A percentile compares a stretch with the other conserved stretches of the same genome.
Evolutionary conservation across 371 early-diverging fungal species (phyloP).

Genomic region (Coemansia sp.): DNA sequence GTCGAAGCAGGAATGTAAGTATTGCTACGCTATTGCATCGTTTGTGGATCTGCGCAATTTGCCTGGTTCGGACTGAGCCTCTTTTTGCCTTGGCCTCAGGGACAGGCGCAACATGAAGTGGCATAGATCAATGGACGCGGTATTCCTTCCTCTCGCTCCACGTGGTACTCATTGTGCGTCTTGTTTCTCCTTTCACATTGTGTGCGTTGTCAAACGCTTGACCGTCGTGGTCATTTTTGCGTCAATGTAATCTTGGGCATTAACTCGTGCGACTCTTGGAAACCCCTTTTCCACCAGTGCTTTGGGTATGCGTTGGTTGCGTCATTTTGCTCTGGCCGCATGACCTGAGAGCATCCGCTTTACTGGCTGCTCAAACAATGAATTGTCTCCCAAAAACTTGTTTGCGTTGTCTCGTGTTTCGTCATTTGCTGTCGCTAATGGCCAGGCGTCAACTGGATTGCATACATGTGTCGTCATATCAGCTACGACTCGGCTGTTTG

Average conservation of each 20-base stretch:
- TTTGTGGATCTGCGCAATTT: background rate
- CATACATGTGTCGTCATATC: background rate
- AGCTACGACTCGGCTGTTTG: background rate
- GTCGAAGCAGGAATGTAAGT: background rate
- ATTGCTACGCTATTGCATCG: background rate
- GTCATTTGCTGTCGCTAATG: background rate
- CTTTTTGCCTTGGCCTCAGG: background rate
- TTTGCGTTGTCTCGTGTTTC: background rate
- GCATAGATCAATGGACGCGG: background rate
- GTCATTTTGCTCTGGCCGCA: slow-evolving; percentile 1
- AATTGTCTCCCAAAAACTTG: background rate
- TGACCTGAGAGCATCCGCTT: background rate
- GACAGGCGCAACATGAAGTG: background rate
- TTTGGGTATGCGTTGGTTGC: background rate
- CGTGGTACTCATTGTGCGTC: too few relatives aligned
- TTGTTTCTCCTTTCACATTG: too few relatives aligned
- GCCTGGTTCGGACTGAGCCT: background rate
- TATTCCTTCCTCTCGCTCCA: background rate
- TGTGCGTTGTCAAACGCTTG: too few relatives aligned
- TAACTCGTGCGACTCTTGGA: background rate
- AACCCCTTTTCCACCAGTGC: background rate
- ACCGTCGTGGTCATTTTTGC: background rate
- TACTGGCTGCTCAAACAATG: background rate
- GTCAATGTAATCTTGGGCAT: background rate
- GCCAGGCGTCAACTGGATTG: background rate